A percentile compares a stretch with the other conserved stretches of the same genome.
These are phyloP conservation scores for Yarrowia sp. DNA, from an alignment of 805 yeast species.

Conservation along the genomic window DNA sequence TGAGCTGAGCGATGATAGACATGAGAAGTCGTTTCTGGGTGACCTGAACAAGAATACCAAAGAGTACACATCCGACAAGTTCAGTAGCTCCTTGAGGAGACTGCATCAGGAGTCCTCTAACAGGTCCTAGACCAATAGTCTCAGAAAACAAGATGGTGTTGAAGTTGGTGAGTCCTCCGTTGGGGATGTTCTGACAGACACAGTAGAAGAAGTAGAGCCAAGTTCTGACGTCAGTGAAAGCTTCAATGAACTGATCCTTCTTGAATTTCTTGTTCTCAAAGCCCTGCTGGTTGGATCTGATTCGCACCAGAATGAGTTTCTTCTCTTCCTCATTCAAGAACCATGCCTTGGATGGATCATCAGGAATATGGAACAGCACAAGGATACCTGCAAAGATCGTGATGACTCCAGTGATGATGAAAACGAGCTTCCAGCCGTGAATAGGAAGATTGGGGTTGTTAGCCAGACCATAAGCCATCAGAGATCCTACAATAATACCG, in stretches of 20 bases:
- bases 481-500: not conserved
- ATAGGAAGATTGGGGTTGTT: not conserved
- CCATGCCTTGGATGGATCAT: slow-evolving; percentile 4
- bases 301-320: not conserved
- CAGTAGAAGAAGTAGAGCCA: slow-evolving; percentile 17
- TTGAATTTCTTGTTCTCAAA: slow-evolving; percentile 1
- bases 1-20: not conserved
- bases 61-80: not conserved
- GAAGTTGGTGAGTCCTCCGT: slow-evolving; percentile 14
- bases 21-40: not conserved
- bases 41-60: not conserved
- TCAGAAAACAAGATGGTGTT: not conserved
- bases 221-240: not conserved
- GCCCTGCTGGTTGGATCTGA: slow-evolving; percentile 7
- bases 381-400: not conserved
- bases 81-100: not conserved
- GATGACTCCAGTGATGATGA: slow-evolving; percentile 2
- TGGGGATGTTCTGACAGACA: not conserved
- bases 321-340: not conserved
- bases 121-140: not conserved
- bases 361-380: not conserved
- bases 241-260: not conserved
- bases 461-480: not conserved
- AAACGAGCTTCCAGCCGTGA: not conserved
- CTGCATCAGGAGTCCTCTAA: not conserved